These are phyloP conservation scores for Lupinus albus DNA, from an alignment of 306 rosid genomes.

Conservation along the genomic window DNA sequence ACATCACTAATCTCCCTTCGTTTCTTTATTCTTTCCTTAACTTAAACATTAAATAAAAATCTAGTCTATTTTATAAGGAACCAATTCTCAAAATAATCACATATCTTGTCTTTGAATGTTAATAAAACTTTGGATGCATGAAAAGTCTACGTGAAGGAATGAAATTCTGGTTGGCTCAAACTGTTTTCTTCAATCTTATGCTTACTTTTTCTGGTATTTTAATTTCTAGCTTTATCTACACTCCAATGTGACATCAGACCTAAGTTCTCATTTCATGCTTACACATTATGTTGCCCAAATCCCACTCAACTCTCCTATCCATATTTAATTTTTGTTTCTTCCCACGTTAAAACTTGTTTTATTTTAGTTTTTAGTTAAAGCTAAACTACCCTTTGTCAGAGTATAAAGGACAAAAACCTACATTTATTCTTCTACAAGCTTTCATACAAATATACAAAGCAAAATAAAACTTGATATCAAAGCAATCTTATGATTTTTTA, in stretches of 20 bases:
- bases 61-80: too few species aligned
- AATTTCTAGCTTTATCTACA: constrained; percentile 59
- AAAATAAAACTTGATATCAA: constrained; percentile 66
- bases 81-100: too few species aligned
- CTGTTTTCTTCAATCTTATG: constrained; percentile 29
- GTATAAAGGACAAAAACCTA: constrained; percentile 53
- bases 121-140: constrained; percentile 72
- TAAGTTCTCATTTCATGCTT: constrained; percentile 53
- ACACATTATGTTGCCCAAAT: constrained; percentile 62
- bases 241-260: constrained; percentile 80
- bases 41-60: too few species aligned
- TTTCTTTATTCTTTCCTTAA: too few species aligned
- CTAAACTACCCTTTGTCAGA: constrained; percentile 51
- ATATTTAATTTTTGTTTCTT: constrained; percentile 38
- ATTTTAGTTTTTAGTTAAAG: constrained; percentile 44
- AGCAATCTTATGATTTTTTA: constrained; percentile 50
- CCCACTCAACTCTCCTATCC: constrained; percentile 61
- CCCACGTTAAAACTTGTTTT: constrained; percentile 30
- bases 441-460: constrained; percentile 52
- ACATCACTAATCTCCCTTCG: too few species aligned
- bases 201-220: constrained; percentile 31
- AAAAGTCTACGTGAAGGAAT: constrained; percentile 80
- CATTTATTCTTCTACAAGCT: constrained; percentile 68
- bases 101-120: too few species aligned
- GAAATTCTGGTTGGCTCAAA: constrained; percentile 59